These are phyloP conservation scores for Lactarius deliciosus DNA, from an alignment of 768 basidiomycete genomes.

Conservation along the genomic window DNA sequence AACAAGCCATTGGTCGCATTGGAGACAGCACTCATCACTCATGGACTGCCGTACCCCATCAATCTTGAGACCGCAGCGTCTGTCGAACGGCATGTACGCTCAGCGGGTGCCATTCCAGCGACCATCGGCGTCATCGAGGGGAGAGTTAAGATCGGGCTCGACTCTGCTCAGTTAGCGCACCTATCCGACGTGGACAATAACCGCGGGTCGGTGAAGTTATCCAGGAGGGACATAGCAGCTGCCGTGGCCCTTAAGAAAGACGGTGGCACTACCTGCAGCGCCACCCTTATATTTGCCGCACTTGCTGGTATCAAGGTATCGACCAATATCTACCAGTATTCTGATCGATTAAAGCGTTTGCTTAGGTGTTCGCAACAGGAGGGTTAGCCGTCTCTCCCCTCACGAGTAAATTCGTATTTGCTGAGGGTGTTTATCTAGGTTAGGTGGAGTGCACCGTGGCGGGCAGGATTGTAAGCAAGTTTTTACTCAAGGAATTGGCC, in stretches of 20 bases:
- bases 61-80: conserved; percentile 71
- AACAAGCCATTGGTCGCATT: conserved; percentile 80
- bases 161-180: conserved; percentile 58
- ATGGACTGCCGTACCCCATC: conserved; percentile 83
- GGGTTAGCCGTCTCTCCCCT: conserved; percentile 55
- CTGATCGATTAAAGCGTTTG: conserved; percentile 22
- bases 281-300: conserved; percentile 72
- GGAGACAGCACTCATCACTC: conserved; percentile 89
- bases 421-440: conserved; percentile 39
- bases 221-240: conserved; percentile 76
- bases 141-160: conserved; percentile 82
- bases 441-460: conserved; percentile 84
- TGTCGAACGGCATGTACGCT: conserved; percentile 72
- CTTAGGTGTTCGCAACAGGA: conserved; percentile 85
- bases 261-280: conserved; percentile 79
- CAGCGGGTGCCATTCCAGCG: conserved; percentile 79
- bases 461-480: conserved; percentile 58
- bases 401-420: background rate
- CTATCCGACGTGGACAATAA: conserved; percentile 55
- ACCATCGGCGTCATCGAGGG: conserved; percentile 86
- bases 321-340: background rate
- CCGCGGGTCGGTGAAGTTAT: conserved; percentile 57
- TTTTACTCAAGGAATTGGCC: background rate
- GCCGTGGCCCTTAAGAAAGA: conserved; percentile 65
- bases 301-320: conserved; percentile 82